Evolutionary conservation across 805 yeast species (phyloP), one percentile per base, ranked within the genome.

Genomic region (Candida qinlingensis): DNA sequence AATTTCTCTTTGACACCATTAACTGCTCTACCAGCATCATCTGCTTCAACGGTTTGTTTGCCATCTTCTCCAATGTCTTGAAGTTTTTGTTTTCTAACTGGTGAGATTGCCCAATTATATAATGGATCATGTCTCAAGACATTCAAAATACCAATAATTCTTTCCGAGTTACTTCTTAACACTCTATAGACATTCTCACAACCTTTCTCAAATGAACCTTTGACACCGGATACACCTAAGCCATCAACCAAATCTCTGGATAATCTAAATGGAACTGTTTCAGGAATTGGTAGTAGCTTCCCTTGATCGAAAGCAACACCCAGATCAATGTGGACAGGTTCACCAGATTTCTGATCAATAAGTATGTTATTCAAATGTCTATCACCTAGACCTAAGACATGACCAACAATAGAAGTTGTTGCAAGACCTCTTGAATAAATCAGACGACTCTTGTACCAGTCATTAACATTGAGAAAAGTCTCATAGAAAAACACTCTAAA

Each of bases 261-360:
- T 35, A 95, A 69, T 53, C 99, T 69, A 62, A 94, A 95, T 5
- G 99, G 99, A 6, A 95, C 96, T 0, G 86, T 75, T 60, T 94
- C 99, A 0, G 99, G 99, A 7, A 92, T 78, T 0, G 92, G 84
- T 37, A 94, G 70, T 11, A 81, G 67, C 57, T 78, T 82, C 0
- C 98, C 99, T 59, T 90, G 97, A 63, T 94, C 99, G 69, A 94
- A 94, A 0, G 98, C 95, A 41, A 94, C 91, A 0, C 99, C 99
- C 13, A 94, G 69, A 65, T 94, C 99, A 56, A 94, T 95, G 63
- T 95, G 99, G 28, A 94, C 83, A 0, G 97, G 96, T 57, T 91
- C 97, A 0, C 98, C 98, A 0, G 87, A 76, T n/a, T 64, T 60
- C 43, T 74, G 73, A 63, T 94, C 97, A n/a, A 94, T 61, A 42